Evolutionary conservation across 139 green algal genomes (phyloP).

Genomic region (Tetradesmus obliquus): DNA sequence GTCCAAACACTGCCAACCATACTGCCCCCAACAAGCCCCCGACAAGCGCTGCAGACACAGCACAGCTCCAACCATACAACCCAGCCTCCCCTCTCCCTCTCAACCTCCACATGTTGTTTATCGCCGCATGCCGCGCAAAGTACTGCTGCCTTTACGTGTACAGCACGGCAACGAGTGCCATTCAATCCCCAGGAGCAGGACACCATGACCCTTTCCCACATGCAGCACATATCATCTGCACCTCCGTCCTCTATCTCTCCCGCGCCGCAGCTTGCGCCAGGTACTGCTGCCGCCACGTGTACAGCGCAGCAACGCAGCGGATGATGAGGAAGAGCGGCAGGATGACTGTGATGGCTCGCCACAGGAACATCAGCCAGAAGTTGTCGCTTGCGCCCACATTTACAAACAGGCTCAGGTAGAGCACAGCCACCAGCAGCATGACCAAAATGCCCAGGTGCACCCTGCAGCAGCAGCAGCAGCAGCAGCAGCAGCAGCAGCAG

Average conservation of each 20-base stretch:
- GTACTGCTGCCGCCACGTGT: constrained; percentile 14
- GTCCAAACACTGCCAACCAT: too few relatives aligned
- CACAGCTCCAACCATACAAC: too few relatives aligned
- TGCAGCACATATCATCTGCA: too few relatives aligned
- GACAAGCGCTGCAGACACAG: too few relatives aligned
- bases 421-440: constrained; percentile 38
- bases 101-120: too few relatives aligned
- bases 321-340: constrained; percentile 38
- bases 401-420: constrained; percentile 34
- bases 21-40: too few relatives aligned
- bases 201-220: too few relatives aligned
- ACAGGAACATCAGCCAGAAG: constrained; percentile 37
- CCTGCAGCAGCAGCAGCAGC: constrained; percentile 23
- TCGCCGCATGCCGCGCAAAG: too few relatives aligned
- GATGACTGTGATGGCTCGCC: constrained; percentile 39
- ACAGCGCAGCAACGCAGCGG: constrained; percentile 23
- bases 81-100: too few relatives aligned
- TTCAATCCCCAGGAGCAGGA: too few relatives aligned
- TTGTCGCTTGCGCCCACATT: constrained; percentile 16
- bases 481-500: not conserved
- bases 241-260: not conserved
- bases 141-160: too few relatives aligned
- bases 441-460: constrained; percentile 31
- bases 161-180: too few relatives aligned
- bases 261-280: not conserved